These are phyloP conservation scores for Ascochyta fabae DNA, from an alignment of 2,329 filamentous ascomycete genomes.

Conservation along the genomic window DNA sequence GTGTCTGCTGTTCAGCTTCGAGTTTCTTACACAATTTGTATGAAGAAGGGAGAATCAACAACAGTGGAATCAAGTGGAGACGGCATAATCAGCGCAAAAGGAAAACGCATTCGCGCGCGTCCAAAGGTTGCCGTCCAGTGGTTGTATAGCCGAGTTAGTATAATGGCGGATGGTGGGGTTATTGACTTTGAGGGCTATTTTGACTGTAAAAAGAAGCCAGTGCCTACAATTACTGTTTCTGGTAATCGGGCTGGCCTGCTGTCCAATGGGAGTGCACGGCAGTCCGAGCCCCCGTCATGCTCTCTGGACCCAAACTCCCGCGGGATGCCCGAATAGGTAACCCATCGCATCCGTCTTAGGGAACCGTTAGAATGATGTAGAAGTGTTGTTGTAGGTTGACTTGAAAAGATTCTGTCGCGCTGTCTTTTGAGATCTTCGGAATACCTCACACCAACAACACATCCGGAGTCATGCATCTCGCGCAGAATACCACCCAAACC, in stretches of 20 bases:
- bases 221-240: conserved; percentile 5
- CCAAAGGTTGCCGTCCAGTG: not conserved
- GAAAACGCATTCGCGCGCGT: not conserved
- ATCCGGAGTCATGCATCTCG: conserved; percentile 23
- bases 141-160: conserved; percentile 12
- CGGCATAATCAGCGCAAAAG: not conserved
- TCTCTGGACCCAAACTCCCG: too few species aligned
- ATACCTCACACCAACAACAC: not conserved
- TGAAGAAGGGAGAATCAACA: not conserved
- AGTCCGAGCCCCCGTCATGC: not conserved
- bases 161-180: conserved; percentile 5
- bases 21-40: not conserved
- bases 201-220: not conserved
- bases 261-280: conserved; percentile 7
- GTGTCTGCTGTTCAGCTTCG: conserved; percentile 1
- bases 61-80: not conserved
- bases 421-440: not conserved
- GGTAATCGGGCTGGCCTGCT: not conserved
- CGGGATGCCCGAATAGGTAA: conserved; percentile 8
- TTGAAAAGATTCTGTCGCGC: conserved; percentile 10
- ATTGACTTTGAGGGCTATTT: not conserved
- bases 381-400: not conserved
- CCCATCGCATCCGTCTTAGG: not conserved
- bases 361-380: not conserved
- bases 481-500: conserved; percentile 19